Conservation (phyloP, 371 early-diverging fungal genomes). For the Vairimorpha necatrix region DNA sequence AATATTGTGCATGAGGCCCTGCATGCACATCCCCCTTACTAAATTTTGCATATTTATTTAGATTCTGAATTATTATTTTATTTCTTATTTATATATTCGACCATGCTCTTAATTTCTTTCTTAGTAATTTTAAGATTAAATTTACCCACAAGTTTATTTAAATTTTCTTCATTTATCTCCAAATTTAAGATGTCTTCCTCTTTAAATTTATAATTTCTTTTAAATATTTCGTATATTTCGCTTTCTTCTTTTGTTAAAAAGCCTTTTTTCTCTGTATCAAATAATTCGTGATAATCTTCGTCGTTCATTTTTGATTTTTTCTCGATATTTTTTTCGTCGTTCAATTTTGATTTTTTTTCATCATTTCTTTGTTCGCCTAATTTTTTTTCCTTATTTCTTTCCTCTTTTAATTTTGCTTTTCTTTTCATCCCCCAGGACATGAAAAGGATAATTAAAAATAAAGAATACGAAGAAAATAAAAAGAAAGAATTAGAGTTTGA, state of each 20-base stretch:
- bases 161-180: background rate
- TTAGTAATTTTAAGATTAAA: constrained; percentile 1
- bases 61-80: too few relatives aligned
- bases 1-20: too few relatives aligned
- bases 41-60: too few relatives aligned
- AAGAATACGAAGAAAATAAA: constrained; percentile 6
- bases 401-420: background rate
- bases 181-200: constrained; percentile 2
- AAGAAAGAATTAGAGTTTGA: constrained; percentile 5
- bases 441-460: constrained; percentile 8
- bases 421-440: background rate
- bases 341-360: background rate
- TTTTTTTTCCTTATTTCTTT: background rate
- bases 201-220: background rate
- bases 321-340: background rate
- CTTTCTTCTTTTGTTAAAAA: constrained; percentile 26
- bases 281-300: background rate
- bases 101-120: background rate
- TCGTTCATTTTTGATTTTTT: background rate
- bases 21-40: too few relatives aligned
- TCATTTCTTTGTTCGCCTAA: too few relatives aligned
- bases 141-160: background rate
- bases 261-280: constrained; percentile 35
- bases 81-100: constrained; percentile 24
- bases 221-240: constrained; percentile 3